A percentile compares a stretch with the other conserved stretches of the same genome.
Conservation (phyloP, 73 alveolate species). For the Tetrahymena elliotti region DNA sequence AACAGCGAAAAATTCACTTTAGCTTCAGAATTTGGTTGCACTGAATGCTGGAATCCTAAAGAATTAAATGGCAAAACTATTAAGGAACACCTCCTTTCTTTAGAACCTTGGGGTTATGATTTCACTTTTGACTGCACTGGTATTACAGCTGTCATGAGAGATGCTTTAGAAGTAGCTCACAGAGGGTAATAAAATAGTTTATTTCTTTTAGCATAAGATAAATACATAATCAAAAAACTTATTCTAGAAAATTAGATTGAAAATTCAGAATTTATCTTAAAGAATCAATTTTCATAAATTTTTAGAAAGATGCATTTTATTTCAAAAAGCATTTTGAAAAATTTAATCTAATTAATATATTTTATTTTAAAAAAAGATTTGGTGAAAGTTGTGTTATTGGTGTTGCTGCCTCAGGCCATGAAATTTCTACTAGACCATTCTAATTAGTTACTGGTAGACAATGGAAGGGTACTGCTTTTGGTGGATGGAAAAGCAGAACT, state of each 20-base stretch:
- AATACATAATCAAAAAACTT: too few relatives aligned
- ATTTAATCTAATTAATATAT: not conserved
- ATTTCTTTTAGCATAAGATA: too few relatives aligned
- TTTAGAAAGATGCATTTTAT: not conserved
- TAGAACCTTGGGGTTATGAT: conserved; percentile 85
- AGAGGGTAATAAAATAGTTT: conserved; percentile 49
- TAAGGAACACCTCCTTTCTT: conserved; percentile 53
- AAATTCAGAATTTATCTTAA: too few relatives aligned
- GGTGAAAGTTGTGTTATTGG: conserved; percentile 83
- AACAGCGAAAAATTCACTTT: conserved; percentile 65
- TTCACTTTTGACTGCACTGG: conserved; percentile 86
- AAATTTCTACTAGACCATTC: conserved; percentile 69
- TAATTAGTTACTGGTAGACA: conserved; percentile 70
- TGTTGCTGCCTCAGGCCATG: conserved; percentile 86
- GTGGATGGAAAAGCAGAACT: conserved; percentile 78
- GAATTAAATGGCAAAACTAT: conserved; percentile 57
- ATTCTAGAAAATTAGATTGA: too few relatives aligned
- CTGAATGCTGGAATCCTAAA: conserved; percentile 72
- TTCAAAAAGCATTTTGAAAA: too few relatives aligned
- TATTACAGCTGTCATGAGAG: conserved; percentile 65
- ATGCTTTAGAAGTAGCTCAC: conserved; percentile 69
- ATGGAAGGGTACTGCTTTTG: conserved; percentile 90
- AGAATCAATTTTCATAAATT: too few relatives aligned
- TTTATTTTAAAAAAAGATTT: not conserved
- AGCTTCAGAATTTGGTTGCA: conserved; percentile 85